Evolutionary conservation across 768 basidiomycete species (phyloP), one percentile per base, ranked within the genome.

Genomic region (Trametes maxima): DNA sequence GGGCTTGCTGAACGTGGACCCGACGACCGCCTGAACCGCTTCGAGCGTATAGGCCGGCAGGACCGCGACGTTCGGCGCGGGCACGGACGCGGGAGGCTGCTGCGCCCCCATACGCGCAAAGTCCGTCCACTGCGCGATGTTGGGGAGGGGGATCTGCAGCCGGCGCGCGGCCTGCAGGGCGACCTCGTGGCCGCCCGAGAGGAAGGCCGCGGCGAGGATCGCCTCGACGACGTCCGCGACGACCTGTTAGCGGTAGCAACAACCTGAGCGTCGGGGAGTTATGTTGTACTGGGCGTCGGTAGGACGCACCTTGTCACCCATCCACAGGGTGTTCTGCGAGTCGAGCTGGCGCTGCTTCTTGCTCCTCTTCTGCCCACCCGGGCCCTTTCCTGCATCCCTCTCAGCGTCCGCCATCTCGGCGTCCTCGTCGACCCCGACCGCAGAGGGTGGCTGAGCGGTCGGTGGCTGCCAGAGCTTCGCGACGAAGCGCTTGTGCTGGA

Each of bases 211-310:
- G 36, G 88, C 93, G 25, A 94, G 85, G 60, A 94, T 85, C 3
- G 93, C 90, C 73, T 95, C 93, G 10, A 85, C 83, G 44, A 93
- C 89, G 73, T 95, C 93, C 50, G 93, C 92, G 28, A 93, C 79
- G 21, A 86, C 84, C 44, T 45, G 13, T 25, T 10, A 2, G 33
- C 11, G 5, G 25, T 33, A n/a, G n/a, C n/a, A n/a, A n/a, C n/a
- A n/a, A n/a, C n/a, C 7, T 24, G 54, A 19, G 67, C 17, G 40
- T 33, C 25, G n/a, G 59, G 42, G 39, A 24, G 28, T 49, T 25
- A 44, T n/a, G 40, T 11, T 12, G 13, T 7, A 17, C 37, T 16
- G 37, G 25, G n/a, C 43, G 7, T 13, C 21, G 50, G n/a, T n/a
- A n/a, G 14, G n/a, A 21, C 39, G 63, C 63, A 89, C 92, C 85